These are phyloP conservation scores for Oemleria cerasiformis DNA, from an alignment of 306 rosid species.

Conservation along the genomic window DNA sequence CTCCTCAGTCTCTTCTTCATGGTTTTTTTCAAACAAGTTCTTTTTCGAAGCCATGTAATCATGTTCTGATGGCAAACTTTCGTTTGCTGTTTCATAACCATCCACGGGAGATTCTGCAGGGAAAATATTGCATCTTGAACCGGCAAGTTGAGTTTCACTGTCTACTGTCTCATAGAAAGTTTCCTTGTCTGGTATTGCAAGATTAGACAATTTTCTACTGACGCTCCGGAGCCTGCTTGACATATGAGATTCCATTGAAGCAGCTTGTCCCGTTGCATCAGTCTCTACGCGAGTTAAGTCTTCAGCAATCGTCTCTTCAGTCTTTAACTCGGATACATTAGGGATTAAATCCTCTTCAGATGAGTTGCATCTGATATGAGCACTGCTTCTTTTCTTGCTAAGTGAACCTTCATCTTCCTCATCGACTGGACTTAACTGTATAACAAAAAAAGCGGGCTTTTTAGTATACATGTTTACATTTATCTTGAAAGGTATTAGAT, in stretches of 20 bases:
- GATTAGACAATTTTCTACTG: conserved; percentile 42
- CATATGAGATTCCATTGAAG: conserved; percentile 29
- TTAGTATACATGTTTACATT: conserved; percentile 26
- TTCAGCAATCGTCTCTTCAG: conserved; percentile 35
- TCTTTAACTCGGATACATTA: conserved; percentile 42
- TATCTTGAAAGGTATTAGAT: conserved; percentile 6
- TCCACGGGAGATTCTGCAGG: conserved; percentile 25
- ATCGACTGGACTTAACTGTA: conserved; percentile 73
- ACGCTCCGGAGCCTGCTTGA: conserved; percentile 29
- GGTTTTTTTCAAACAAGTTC: conserved; percentile 30
- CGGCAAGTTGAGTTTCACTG: conserved; percentile 26
- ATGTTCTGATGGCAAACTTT: conserved; percentile 19
- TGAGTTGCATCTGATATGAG: conserved; percentile 68
- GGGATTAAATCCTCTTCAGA: conserved; percentile 65
- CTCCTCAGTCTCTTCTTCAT: conserved; percentile 39
- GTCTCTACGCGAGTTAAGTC: conserved; percentile 28
- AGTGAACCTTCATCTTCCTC: conserved; percentile 42
- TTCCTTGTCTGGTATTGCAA: conserved; percentile 53
- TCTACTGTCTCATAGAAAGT: conserved; percentile 32
- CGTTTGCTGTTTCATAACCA: conserved; percentile 27
- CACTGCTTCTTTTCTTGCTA: conserved; percentile 42
- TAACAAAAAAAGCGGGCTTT: conserved; percentile 18
- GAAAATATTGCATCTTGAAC: conserved; percentile 9
- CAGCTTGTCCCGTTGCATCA: conserved; percentile 28
- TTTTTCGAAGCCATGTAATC: conserved; percentile 29